phyloP scores from a whole-genome alignment of 2,329 filamentous ascomycete species.

The Paraphoma chrysanthemicola region DNA sequence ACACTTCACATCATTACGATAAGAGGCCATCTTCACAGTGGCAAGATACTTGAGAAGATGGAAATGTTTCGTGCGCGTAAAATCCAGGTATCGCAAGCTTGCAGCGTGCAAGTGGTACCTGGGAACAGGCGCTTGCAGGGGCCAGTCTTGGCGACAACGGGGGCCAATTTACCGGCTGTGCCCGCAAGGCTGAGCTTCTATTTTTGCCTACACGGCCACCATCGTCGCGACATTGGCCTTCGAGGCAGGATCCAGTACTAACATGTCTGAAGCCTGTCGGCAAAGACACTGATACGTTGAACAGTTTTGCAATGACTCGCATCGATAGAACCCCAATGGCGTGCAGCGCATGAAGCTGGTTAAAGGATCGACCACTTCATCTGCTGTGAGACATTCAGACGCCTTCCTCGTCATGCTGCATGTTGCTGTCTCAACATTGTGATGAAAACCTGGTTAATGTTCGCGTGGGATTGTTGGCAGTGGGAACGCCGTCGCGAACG shows the following conservation, averaged over 20 bases:
- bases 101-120: not conserved
- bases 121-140: not conserved
- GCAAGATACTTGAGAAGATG: too few species aligned
- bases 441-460: not conserved
- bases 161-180: not conserved
- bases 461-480: not conserved
- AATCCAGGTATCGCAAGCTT: too few species aligned
- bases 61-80: too few species aligned
- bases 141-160: not conserved
- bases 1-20: not conserved
- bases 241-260: too few species aligned
- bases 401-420: not conserved
- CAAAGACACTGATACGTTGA: too few species aligned
- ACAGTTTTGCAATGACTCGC: too few species aligned
- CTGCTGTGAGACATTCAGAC: not conserved
- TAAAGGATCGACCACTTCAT: not conserved
- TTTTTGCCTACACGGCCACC: not conserved
- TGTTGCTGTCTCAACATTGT: too few species aligned
- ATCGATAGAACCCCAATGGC: not conserved
- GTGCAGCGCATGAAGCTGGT: not conserved
- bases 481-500: not conserved
- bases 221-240: not conserved
- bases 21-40: too few species aligned
- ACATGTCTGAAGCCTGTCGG: too few species aligned
- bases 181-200: constrained; percentile 6